Conservation (phyloP, 2,329 filamentous ascomycete species). For the Neurospora crassa region DNA sequence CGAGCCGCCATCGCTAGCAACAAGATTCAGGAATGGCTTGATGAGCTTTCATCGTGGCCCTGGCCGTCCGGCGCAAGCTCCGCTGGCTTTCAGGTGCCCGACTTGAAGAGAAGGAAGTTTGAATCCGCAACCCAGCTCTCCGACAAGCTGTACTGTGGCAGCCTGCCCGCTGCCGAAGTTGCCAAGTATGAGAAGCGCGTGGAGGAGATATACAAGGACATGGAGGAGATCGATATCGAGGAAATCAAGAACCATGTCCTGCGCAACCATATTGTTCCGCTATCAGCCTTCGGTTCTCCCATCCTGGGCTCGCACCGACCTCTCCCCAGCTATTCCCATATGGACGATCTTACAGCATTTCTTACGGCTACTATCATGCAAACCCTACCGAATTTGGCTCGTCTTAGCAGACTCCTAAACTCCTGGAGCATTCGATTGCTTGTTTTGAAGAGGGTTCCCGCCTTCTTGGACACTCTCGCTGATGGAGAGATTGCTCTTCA, state of each 20-base stretch:
- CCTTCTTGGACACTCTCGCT: conserved; percentile 55
- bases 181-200: conserved; percentile 61
- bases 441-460: conserved; percentile 65
- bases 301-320: conserved; percentile 35
- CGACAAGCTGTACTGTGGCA: conserved; percentile 52
- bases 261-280: conserved; percentile 63
- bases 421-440: conserved; percentile 69
- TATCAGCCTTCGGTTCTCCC: conserved; percentile 41
- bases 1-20: conserved; percentile 61
- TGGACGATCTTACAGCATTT: conserved; percentile 85
- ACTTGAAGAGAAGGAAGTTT: conserved; percentile 29
- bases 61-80: conserved; percentile 43
- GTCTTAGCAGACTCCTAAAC: conserved; percentile 61
- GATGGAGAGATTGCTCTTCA: conserved; percentile 56
- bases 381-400: conserved; percentile 70
- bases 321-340: conserved; percentile 49
- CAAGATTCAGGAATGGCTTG: conserved; percentile 63
- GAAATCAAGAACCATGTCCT: conserved; percentile 85
- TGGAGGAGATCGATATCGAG: conserved; percentile 66
- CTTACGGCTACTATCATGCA: conserved; percentile 89
- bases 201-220: conserved; percentile 59
- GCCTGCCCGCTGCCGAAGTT: conserved; percentile 56
- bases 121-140: conserved; percentile 15
- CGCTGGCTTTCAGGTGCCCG: conserved; percentile 44
- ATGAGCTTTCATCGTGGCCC: conserved; percentile 55